These are phyloP conservation scores for Boletus reticulatus DNA, from an alignment of 768 basidiomycete species.

Conservation along the genomic window DNA sequence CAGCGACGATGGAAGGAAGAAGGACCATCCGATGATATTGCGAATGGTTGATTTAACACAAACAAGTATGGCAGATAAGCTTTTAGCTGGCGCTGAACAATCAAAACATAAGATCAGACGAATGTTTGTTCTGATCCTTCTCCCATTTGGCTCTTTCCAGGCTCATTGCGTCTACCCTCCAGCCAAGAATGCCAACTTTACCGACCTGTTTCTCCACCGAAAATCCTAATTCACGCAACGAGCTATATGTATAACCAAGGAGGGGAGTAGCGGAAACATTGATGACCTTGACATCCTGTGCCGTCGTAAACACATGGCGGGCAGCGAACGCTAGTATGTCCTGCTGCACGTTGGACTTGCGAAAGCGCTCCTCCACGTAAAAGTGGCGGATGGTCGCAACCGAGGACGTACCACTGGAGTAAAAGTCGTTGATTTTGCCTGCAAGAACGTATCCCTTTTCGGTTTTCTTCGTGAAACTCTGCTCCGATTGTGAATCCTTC, in stretches of 20 bases:
- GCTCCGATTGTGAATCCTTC: slow-evolving; percentile 34
- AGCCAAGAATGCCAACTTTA: slow-evolving; percentile 53
- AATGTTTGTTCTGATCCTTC: slow-evolving; percentile 18
- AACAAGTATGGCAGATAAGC: background rate
- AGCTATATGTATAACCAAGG: slow-evolving; percentile 44
- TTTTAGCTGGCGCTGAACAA: background rate
- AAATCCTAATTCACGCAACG: slow-evolving; percentile 51
- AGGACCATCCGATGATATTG: slow-evolving; percentile 22
- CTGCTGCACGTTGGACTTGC: slow-evolving; percentile 53
- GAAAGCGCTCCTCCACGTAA: slow-evolving; percentile 65
- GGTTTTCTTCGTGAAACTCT: slow-evolving; percentile 22
- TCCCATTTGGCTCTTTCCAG: slow-evolving; percentile 50
- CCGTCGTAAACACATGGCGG: slow-evolving; percentile 51
- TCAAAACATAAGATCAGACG: slow-evolving; percentile 4
- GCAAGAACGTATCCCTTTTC: slow-evolving; percentile 13
- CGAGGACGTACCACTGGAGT: slow-evolving; percentile 37
- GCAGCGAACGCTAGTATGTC: slow-evolving; percentile 65
- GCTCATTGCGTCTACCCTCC: slow-evolving; percentile 48
- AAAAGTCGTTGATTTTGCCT: slow-evolving; percentile 15
- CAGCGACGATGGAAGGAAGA: slow-evolving; percentile 28
- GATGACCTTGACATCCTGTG: slow-evolving; percentile 43
- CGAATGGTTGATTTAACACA: background rate
- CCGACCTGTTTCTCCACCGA: slow-evolving; percentile 39
- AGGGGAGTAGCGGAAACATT: slow-evolving; percentile 49
- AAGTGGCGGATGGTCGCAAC: slow-evolving; percentile 74